A percentile compares a stretch with the other conserved stretches of the same genome.
Evolutionary conservation across 352 stramenopile species (phyloP).

Genomic region (Pythium guiyangense): DNA sequence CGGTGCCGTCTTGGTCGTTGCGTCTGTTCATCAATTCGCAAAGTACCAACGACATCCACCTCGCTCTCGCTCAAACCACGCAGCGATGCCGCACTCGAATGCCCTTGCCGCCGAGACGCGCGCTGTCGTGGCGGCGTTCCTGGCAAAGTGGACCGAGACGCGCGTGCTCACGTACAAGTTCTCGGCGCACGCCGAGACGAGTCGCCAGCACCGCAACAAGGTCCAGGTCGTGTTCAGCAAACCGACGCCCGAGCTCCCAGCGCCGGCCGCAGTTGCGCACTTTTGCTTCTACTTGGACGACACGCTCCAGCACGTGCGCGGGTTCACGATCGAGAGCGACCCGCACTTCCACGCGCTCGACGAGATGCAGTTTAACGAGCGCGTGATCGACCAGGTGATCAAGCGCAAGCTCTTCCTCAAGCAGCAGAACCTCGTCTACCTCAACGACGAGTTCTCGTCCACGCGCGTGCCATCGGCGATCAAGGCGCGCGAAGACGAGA

Average conservation of each 20-base stretch:
- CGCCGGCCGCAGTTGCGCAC: slow-evolving; percentile 42
- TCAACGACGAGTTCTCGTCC: slow-evolving; percentile 62
- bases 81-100: slow-evolving; percentile 19
- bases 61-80: not conserved
- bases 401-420: slow-evolving; percentile 51
- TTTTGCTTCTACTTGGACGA: slow-evolving; percentile 54
- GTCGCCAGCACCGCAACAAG: slow-evolving; percentile 26
- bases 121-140: slow-evolving; percentile 35
- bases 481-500: slow-evolving; percentile 24
- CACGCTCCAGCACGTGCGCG: slow-evolving; percentile 30
- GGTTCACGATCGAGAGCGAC: slow-evolving; percentile 63
- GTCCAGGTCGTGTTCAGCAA: slow-evolving; percentile 68
- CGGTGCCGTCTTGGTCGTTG: no score
- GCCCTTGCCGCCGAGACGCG: slow-evolving; percentile 31
- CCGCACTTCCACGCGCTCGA: slow-evolving; percentile 48
- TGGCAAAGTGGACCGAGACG: slow-evolving; percentile 30
- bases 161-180: slow-evolving; percentile 58
- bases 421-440: slow-evolving; percentile 29
- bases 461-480: slow-evolving; percentile 45
- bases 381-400: slow-evolving; percentile 47
- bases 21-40: no score
- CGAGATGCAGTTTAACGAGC: slow-evolving; percentile 46
- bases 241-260: slow-evolving; percentile 28
- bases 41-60: not conserved
- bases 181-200: slow-evolving; percentile 28